Conservation (phyloP, 1,139 yeast species). For the Lodderomyces beijingensis region DNA sequence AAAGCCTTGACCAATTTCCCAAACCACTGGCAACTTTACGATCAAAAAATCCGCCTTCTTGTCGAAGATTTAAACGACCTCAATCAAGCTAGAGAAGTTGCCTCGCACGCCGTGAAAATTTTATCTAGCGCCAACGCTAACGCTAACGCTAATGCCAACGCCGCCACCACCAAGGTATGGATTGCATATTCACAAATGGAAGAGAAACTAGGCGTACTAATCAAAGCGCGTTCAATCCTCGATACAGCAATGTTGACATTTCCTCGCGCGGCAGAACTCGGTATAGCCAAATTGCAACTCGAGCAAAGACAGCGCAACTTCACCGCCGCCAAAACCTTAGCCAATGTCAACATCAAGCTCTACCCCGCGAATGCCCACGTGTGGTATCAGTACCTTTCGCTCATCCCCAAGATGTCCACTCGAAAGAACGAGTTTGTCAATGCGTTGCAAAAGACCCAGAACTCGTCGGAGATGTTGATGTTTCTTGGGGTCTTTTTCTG, state of each 20-base stretch:
- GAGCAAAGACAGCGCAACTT: conserved; percentile 51
- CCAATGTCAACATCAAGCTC: conserved; percentile 56
- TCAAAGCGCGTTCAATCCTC: conserved; percentile 67
- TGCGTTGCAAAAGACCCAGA: conserved; percentile 66
- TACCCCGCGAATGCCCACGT: conserved; percentile 57
- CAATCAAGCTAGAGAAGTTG: conserved; percentile 44
- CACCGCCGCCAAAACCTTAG: conserved; percentile 51
- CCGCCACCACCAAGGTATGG: conserved; percentile 65
- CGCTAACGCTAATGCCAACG: too few species aligned
- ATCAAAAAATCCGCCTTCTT: conserved; percentile 55
- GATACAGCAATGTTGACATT: conserved; percentile 62
- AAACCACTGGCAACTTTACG: conserved; percentile 43
- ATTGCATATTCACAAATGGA: conserved; percentile 48
- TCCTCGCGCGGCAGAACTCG: conserved; percentile 47
- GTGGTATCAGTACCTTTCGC: conserved; percentile 58
- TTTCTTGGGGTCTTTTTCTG: conserved; percentile 69
- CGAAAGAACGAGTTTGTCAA: conserved; percentile 65
- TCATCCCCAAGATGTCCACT: conserved; percentile 50
- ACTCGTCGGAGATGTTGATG: conserved; percentile 54
- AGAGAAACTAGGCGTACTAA: conserved; percentile 34
- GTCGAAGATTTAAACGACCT: conserved; percentile 22
- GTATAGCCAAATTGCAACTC: conserved; percentile 55
- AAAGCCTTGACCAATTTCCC: conserved; percentile 48
- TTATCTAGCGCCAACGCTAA: conserved; percentile 46
- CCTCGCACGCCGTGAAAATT: conserved; percentile 44